Evolutionary conservation across 164 flowering plant species (phyloP), one percentile per base, ranked within the genome.

Genomic region (Cinnamomum chago): DNA sequence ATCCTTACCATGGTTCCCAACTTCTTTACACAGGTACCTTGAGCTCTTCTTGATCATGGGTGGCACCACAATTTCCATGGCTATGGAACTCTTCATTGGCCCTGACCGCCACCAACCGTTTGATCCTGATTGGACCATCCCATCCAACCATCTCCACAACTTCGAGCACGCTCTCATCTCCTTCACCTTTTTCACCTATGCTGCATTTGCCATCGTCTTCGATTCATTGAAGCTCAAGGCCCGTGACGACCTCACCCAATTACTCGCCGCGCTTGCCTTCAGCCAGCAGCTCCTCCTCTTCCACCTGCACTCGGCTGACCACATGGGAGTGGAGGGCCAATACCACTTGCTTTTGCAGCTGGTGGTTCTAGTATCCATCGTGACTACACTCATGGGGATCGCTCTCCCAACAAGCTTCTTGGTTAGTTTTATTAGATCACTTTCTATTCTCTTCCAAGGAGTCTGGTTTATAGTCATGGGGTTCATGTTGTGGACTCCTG

Each of bases 391-490:
- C 1, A 65, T 92, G 79, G 91, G 90, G 14, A 83, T 92, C 7
- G 76, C 68, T 15, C 62, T 73, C 14, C 87, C 86, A 0, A 78
- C 74, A 18, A 92, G 88, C 65, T 94, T 92, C 82, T 30, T 88
- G 72, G 74, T 88, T 14, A 86, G 92, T 71, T 92, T 88, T 73
- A 84, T 90, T 4, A 84, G 97, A 81, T 92, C 97, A 0, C 22
- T 86, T 0, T 86, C 93, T 70, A 87, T 94, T 24, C 0, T 84
- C 2, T 88, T 86, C 71, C 96, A 90, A 80, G 98, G 97, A 2
- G 67, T 86, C 20, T 94, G 98, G 97, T 76, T 90, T 11, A 84
- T 86, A 50, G 68, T 88, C 58, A 89, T 87, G 92, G 98, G 97
- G 24, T 78, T 85, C 74, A 80, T 85, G 88, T 84, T 94, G 20